These are phyloP conservation scores for Penicillium sp. DNA, from an alignment of 2,329 filamentous ascomycete genomes.

Conservation along the genomic window DNA sequence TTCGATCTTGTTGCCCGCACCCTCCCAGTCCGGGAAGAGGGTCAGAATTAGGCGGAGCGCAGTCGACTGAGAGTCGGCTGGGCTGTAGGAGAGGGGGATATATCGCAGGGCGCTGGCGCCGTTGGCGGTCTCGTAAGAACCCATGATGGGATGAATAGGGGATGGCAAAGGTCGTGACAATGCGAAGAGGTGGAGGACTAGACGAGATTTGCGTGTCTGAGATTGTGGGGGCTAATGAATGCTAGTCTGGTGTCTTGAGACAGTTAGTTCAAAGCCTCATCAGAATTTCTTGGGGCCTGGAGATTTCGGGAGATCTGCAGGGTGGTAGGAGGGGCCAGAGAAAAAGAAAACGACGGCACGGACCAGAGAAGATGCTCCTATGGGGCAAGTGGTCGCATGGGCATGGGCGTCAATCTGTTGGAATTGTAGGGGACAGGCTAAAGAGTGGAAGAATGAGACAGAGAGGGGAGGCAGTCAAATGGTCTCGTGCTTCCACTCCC, in stretches of 20 bases:
- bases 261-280: slow-evolving; percentile 1
- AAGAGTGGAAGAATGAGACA: slow-evolving; percentile 13
- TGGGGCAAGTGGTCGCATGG: slow-evolving; percentile 16
- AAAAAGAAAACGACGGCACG: neutral
- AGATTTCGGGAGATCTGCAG: slow-evolving; percentile 8
- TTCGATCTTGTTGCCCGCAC: slow-evolving; percentile 69
- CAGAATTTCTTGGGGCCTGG: slow-evolving; percentile 9
- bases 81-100: slow-evolving; percentile 77
- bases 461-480: slow-evolving; percentile 6
- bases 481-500: slow-evolving; percentile 36
- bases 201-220: slow-evolving; percentile 6
- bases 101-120: slow-evolving; percentile 36
- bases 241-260: slow-evolving; percentile 8
- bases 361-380: neutral
- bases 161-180: slow-evolving; percentile 6
- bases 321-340: neutral
- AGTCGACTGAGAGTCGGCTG: slow-evolving; percentile 71
- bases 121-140: slow-evolving; percentile 21
- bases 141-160: slow-evolving; percentile 22
- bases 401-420: neutral
- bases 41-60: slow-evolving; percentile 76
- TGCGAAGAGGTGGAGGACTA: slow-evolving; percentile 1
- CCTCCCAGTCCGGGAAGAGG: slow-evolving; percentile 79
- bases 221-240: slow-evolving; percentile 2
- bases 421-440: slow-evolving; percentile 3